Evolutionary conservation across 139 green algal genomes (phyloP).

Genomic region (Pleodorina starrii): DNA sequence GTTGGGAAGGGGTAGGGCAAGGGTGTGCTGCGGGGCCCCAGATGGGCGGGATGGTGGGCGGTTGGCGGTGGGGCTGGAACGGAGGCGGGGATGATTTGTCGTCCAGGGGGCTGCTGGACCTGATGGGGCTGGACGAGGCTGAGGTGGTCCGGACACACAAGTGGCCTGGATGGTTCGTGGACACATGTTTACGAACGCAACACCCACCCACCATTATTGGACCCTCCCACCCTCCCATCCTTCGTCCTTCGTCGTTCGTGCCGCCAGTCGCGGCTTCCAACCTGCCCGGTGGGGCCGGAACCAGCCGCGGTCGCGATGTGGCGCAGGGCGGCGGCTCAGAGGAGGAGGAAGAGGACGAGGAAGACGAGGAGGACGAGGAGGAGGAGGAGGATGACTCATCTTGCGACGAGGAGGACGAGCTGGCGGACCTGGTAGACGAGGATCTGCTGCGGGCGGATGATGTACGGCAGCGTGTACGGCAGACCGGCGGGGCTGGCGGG

Average conservation of each 20-base stretch:
- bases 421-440: slow-evolving; percentile 45
- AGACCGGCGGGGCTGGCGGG: neutral
- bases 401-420: slow-evolving; percentile 37
- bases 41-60: too few relatives aligned
- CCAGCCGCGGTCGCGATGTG: slow-evolving; percentile 7
- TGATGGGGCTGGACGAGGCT: too few relatives aligned
- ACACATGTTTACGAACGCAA: too few relatives aligned
- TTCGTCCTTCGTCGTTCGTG: too few relatives aligned
- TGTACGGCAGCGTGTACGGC: neutral
- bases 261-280: too few relatives aligned
- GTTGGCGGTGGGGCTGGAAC: too few relatives aligned
- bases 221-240: too few relatives aligned
- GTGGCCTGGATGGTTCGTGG: too few relatives aligned
- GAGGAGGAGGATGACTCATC: neutral
- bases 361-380: neutral
- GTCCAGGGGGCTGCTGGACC: too few relatives aligned
- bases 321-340: neutral
- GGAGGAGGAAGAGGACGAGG: neutral
- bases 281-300: neutral
- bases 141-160: too few relatives aligned
- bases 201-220: too few relatives aligned
- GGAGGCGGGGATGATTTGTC: too few relatives aligned
- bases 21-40: neutral
- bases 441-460: slow-evolving; percentile 21
- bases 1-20: neutral